A percentile compares a stretch with the other conserved stretches of the same genome.
Evolutionary conservation across 805 yeast species (phyloP).

Genomic region (Suhomyces pyralidae): DNA sequence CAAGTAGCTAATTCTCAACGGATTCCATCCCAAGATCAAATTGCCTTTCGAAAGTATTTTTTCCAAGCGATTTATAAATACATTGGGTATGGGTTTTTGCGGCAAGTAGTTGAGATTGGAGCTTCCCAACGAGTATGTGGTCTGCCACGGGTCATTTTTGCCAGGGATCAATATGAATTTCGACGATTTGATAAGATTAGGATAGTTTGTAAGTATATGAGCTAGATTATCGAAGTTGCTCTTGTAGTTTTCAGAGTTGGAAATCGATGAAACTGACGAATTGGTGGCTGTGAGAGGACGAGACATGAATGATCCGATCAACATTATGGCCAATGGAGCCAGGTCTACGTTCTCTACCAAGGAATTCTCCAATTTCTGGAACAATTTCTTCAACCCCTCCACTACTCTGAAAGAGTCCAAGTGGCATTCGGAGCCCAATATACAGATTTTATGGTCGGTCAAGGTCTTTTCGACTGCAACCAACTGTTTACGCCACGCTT

Average conservation of each 20-base stretch:
- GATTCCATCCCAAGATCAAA: slow-evolving; percentile 58
- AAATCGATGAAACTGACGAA: slow-evolving; percentile 45
- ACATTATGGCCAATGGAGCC: slow-evolving; percentile 63
- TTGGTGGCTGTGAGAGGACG: slow-evolving; percentile 59
- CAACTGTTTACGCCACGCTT: slow-evolving; percentile 52
- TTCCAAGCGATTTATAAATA: slow-evolving; percentile 66
- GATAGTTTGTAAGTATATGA: slow-evolving; percentile 55
- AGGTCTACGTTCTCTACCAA: slow-evolving; percentile 41
- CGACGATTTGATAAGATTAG: slow-evolving; percentile 48
- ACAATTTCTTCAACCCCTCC: slow-evolving; percentile 64
- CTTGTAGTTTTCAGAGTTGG: slow-evolving; percentile 57
- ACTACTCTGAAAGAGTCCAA: slow-evolving; percentile 59
- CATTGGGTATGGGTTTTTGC: slow-evolving; percentile 62
- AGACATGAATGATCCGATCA: slow-evolving; percentile 79
- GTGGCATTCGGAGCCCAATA: slow-evolving; percentile 73
- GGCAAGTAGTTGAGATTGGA: slow-evolving; percentile 48
- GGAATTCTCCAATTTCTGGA: slow-evolving; percentile 45
- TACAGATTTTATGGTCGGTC: slow-evolving; percentile 54
- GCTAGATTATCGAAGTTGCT: slow-evolving; percentile 74
- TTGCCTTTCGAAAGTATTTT: slow-evolving; percentile 46
- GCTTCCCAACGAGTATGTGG: slow-evolving; percentile 60
- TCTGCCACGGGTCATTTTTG: slow-evolving; percentile 89
- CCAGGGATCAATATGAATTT: slow-evolving; percentile 83
- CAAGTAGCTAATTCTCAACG: slow-evolving; percentile 70
- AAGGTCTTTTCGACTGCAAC: slow-evolving; percentile 54